Evolutionary conservation across 805 yeast genomes (phyloP).

Genomic region (Pichia deserticola): DNA sequence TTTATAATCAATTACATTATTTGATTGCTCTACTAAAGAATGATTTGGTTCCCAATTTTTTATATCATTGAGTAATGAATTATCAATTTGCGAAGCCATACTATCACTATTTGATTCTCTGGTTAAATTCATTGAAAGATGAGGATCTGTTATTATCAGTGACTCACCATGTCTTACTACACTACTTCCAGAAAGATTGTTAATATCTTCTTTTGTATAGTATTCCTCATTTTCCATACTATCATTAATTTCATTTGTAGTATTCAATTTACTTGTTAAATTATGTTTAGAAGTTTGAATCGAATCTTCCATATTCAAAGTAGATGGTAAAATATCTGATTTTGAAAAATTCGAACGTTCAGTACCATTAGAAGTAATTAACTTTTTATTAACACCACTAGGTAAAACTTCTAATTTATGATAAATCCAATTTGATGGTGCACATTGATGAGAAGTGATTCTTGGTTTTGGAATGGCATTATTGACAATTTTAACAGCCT

Average conservation of each 20-base stretch:
- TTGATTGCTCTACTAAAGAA: neutral
- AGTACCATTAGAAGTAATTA: neutral
- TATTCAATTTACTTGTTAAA: neutral
- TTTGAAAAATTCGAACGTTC: neutral
- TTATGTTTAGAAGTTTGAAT: neutral
- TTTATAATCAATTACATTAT: too few relatives aligned
- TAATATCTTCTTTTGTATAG: neutral
- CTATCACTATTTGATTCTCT: neutral
- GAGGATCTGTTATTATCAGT: neutral
- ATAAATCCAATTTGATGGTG: conserved; percentile 8
- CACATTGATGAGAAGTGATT: conserved; percentile 1
- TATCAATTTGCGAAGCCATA: conserved; percentile 20
- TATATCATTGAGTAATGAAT: conserved; percentile 36
- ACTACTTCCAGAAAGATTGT: neutral
- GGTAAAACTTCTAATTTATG: conserved; percentile 13
- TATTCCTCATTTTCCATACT: neutral
- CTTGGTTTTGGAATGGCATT: neutral
- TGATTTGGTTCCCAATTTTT: conserved; percentile 28
- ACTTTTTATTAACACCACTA: conserved; percentile 1
- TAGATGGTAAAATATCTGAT: neutral
- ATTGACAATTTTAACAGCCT: conserved; percentile 18
- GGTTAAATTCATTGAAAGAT: neutral
- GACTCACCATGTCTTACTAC: neutral
- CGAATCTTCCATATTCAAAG: neutral
- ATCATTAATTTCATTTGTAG: too few relatives aligned